These are phyloP conservation scores for Fusarium sp. DNA, from an alignment of 2,329 filamentous ascomycete genomes.

Conservation along the genomic window DNA sequence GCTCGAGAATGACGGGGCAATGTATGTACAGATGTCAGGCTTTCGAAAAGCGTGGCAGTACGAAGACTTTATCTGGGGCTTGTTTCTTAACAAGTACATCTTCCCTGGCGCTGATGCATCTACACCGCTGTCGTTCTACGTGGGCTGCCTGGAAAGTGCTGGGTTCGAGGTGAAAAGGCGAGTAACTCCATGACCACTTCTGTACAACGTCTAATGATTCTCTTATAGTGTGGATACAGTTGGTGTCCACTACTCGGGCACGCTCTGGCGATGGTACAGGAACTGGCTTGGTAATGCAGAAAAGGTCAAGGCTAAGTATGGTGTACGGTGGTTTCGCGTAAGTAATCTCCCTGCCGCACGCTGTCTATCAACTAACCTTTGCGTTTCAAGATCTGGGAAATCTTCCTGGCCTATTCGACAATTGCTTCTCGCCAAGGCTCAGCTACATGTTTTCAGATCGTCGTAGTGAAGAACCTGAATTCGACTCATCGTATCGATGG, in stretches of 20 bases:
- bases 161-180: slow-evolving; percentile 77
- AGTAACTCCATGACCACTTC: background rate
- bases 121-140: slow-evolving; percentile 86
- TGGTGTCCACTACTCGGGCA: slow-evolving; percentile 94
- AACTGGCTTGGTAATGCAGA: slow-evolving; percentile 96
- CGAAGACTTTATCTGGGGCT: slow-evolving; percentile 94
- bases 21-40: slow-evolving; percentile 93
- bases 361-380: slow-evolving; percentile 9
- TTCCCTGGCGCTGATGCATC: slow-evolving; percentile 96
- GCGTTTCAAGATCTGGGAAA: slow-evolving; percentile 83
- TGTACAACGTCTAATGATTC: background rate
- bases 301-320: slow-evolving; percentile 92
- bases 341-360: slow-evolving; percentile 49
- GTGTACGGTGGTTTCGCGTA: slow-evolving; percentile 90
- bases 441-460: slow-evolving; percentile 89
- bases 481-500: slow-evolving; percentile 85
- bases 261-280: slow-evolving; percentile 95
- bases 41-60: slow-evolving; percentile 94
- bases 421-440: slow-evolving; percentile 86
- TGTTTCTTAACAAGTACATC: slow-evolving; percentile 99
- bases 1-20: slow-evolving; percentile 92
- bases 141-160: slow-evolving; percentile 79
- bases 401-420: slow-evolving; percentile 87
- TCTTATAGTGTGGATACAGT: slow-evolving; percentile 77
- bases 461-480: slow-evolving; percentile 91